Base-by-base conservation (phyloP, 805 yeast genomes). In the Saccharomycopsis sp. region DNA sequence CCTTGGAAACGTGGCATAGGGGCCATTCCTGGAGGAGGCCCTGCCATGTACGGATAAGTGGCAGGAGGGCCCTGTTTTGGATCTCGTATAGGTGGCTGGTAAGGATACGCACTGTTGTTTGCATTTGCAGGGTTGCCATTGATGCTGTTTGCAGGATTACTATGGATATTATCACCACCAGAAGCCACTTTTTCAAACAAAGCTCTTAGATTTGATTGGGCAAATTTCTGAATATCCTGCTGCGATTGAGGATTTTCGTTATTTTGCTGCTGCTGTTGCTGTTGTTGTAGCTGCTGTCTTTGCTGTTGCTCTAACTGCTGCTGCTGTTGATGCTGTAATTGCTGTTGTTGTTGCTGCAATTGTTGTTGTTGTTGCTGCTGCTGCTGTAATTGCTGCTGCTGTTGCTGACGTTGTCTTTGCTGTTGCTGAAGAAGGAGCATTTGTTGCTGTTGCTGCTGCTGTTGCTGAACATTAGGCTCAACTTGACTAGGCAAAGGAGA, bases 401-500 rank as follows among this genome's bases (percentile, higher is more conserved):
- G 44, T 34, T 17, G 50, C 29, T 24, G 42, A 25, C 20, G 49
- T 42, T 49, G 22, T 24, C 53, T 34, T 22, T 44, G 47, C 29
- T 50, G 56, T 25, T 35, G 52, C 42, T 35, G 52, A 3, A 14
- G 52, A 29, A 15, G 54, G 51, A 24, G 50, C 3, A 47, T 52
- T 22, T 24, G 29, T 44, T 56, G 24, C 25, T 19, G 44, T 57
- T 2, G 41, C 41, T 47, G 44, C n/a, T 12, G 44, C 20, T 47
- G 53, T 53, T 49, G 35, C 51, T 23, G 47, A 51, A 15, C 51
- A 38, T 1, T 50, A 65, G 12, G 70, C 66, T 60, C 76, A 78
- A 47, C 74, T 71, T 62, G 80, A 66, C 57, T 80, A 68, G 3
- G 83, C 75, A 70, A 76, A 72, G 3, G 83, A 75, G 70, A 76